phyloP scores from a whole-genome alignment of 129 eudicot genomes.

The Rutidosis leptorrhynchoides region DNA sequence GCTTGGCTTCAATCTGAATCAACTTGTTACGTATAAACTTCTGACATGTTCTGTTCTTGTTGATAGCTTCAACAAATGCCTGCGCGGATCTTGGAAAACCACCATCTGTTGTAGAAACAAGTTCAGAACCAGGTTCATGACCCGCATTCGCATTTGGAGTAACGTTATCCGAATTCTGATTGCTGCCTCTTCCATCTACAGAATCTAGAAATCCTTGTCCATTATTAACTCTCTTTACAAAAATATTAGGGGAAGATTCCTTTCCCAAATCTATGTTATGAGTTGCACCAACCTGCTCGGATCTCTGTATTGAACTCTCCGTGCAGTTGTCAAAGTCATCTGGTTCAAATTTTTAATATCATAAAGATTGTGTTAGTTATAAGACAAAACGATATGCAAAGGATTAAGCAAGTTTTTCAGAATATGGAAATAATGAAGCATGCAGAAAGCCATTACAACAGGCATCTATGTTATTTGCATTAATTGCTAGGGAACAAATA shows the following conservation, averaged over 20 bases:
- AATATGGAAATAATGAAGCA: conserved; percentile 12
- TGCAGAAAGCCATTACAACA: conserved; percentile 8
- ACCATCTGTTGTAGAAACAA: conserved; percentile 38
- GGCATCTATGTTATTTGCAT: conserved; percentile 3
- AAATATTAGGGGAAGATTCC: conserved; percentile 74
- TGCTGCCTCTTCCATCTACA: conserved; percentile 51
- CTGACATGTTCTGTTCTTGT: conserved; percentile 82
- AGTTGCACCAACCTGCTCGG: conserved; percentile 76
- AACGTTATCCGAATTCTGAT: conserved; percentile 34
- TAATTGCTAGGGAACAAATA: not conserved
- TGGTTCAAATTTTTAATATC: conserved; percentile 26
- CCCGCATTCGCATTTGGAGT: conserved; percentile 31
- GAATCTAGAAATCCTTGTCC: conserved; percentile 71
- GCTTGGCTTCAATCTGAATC: conserved; percentile 56
- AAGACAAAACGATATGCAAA: not conserved
- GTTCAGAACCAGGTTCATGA: conserved; percentile 38
- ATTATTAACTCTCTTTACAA: conserved; percentile 60
- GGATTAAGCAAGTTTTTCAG: not conserved
- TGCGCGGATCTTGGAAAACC: conserved; percentile 67
- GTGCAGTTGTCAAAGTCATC: conserved; percentile 34
- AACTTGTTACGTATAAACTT: conserved; percentile 58
- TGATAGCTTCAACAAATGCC: conserved; percentile 81
- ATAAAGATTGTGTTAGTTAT: not conserved
- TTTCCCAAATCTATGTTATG: conserved; percentile 59
- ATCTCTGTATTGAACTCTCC: conserved; percentile 35